Conservation (phyloP, 768 basidiomycete genomes). For the Tulasnella sp. region DNA sequence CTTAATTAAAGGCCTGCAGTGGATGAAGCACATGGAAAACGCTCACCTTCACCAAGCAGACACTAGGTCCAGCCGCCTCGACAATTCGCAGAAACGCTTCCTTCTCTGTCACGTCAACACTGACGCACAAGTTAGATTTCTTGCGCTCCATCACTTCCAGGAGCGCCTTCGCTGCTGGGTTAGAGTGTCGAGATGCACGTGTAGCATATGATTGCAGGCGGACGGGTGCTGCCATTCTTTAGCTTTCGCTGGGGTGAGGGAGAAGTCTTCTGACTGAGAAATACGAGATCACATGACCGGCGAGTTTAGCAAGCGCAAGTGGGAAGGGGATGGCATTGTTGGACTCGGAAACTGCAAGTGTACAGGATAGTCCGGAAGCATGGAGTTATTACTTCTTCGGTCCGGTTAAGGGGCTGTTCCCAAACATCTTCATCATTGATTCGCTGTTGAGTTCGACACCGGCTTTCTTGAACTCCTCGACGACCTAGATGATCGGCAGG, state of each 20-base stretch:
- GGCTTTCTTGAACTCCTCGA: constrained; percentile 20
- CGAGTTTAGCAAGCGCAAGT: background rate
- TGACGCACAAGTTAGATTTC: constrained; percentile 87
- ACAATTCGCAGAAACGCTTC: constrained; percentile 79
- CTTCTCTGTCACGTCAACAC: constrained; percentile 85
- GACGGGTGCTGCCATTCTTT: constrained; percentile 1
- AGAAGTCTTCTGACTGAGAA: constrained; percentile 18
- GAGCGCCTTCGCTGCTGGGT: constrained; percentile 73
- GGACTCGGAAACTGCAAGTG: background rate
- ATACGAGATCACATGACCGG: constrained; percentile 8
- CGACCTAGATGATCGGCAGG: background rate
- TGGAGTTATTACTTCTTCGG: background rate
- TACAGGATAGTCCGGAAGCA: background rate
- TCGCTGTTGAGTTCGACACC: constrained; percentile 20
- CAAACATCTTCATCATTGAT: constrained; percentile 14
- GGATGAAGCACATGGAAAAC: background rate
- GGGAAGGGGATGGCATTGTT: background rate
- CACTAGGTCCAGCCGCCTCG: constrained; percentile 80
- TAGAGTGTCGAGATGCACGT: constrained; percentile 54
- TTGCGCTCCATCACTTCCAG: constrained; percentile 83
- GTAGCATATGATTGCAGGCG: constrained; percentile 48
- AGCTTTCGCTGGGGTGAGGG: background rate
- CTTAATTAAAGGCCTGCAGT: background rate
- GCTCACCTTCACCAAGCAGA: constrained; percentile 86
- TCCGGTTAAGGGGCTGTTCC: background rate